Base-by-base conservation (phyloP, 768 basidiomycete genomes). In the Chlorophyllum brunneum region DNA sequence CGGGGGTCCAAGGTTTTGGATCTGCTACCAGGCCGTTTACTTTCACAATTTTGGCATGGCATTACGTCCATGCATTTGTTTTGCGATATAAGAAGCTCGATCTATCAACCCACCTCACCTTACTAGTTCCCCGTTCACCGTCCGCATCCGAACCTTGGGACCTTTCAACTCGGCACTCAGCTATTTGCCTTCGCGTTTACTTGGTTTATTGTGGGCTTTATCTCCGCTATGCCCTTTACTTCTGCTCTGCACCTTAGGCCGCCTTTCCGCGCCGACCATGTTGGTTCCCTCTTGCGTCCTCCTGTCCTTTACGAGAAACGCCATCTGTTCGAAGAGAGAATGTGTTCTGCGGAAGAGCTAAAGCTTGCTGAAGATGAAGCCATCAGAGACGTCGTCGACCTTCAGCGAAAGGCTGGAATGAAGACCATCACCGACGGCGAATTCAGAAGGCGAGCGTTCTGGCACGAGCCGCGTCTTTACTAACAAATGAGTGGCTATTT, bases 381-480 rank as follows among this genome's bases (percentile, higher is more conserved):
- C 7, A 76, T 85, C 56, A 65, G 68, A 44, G 69, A 74, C 27
- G 75, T 82, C 53, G 70, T 85, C 16, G 61, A 74, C 58, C 67
- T 83, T 54, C 83, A 84, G 61, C 72, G 71, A 48, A 71, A 79
- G 30, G 61, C 74, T 3, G 83, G 83, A 20, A 75, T 85, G 54
- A 77, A 75, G 61, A 72, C 72, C n/a, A 75, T 83, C 50, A 85
- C 83, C 15, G 83, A 85, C 56, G 84, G 84, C 37, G 83, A 86
- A 65, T 52, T 77, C 56, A 68, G 65, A 62, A 71, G 69, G 71
- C 74, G 36, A 15, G 40, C 50, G 24, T 8, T 26, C n/a, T n/a
- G n/a, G n/a, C n/a, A n/a, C n/a, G n/a, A n/a, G n/a, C n/a, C n/a
- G n/a, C n/a, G n/a, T n/a, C n/a, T n/a, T n/a, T n/a, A n/a, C n/a